Conservation (phyloP, 176 grass and related monocot species). For the Miscanthus lutarioriparius region DNA sequence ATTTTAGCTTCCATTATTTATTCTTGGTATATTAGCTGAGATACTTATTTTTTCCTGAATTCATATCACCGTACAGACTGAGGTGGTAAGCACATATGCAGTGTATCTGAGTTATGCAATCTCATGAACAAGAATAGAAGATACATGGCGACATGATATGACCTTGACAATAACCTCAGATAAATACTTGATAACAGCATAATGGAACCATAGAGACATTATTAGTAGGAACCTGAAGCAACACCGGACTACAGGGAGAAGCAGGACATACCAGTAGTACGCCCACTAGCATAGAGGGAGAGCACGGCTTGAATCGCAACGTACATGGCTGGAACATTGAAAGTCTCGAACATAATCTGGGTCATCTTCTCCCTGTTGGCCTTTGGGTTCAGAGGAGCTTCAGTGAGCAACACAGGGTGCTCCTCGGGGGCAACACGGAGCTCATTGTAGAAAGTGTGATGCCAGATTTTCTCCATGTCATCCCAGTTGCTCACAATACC, state of each 20-base stretch:
- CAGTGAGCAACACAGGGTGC: constrained; percentile 83
- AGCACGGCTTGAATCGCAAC: constrained; percentile 84
- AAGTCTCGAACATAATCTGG: constrained; percentile 85
- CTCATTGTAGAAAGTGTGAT: constrained; percentile 83
- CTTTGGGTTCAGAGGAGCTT: constrained; percentile 86
- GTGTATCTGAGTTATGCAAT: background rate
- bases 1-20: background rate
- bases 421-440: constrained; percentile 83
- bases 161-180: background rate
- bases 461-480: constrained; percentile 95
- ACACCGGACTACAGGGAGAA: constrained; percentile 7
- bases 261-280: constrained; percentile 54
- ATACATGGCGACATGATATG: background rate
- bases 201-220: background rate
- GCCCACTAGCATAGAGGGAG: constrained; percentile 85
- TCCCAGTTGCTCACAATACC: constrained; percentile 88
- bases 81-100: background rate
- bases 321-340: constrained; percentile 88
- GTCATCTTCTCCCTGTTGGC: constrained; percentile 95
- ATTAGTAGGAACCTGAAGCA: background rate
- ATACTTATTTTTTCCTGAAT: background rate
- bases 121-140: background rate
- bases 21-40: background rate
- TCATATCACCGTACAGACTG: background rate
- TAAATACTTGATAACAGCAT: background rate